phyloP scores from a whole-genome alignment of 257 asterid species.

The Penstemon newberryi region DNA sequence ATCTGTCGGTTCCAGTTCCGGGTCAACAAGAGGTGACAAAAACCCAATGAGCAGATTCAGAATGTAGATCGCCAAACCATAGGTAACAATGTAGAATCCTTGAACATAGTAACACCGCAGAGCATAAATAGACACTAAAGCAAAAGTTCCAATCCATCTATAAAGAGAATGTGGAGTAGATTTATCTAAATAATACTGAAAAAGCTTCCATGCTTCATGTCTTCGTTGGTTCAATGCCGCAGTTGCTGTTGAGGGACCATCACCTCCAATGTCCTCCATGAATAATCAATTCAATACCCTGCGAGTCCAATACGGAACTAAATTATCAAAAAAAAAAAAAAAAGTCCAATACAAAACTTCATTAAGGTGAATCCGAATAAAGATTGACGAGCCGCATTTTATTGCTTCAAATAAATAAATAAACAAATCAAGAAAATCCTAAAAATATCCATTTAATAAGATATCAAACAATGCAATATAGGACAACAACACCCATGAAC shows the following conservation, averaged over 20 bases:
- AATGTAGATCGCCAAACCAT: conserved; percentile 89
- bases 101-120: conserved; percentile 71
- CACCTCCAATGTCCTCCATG: conserved; percentile 61
- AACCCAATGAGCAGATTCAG: conserved; percentile 91
- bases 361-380: conserved; percentile 17
- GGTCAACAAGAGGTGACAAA: conserved; percentile 96
- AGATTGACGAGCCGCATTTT: not conserved
- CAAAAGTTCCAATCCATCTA: conserved; percentile 82
- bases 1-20: conserved; percentile 70
- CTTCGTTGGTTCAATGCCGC: conserved; percentile 70
- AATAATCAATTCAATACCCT: conserved; percentile 30
- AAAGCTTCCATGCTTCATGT: conserved; percentile 69
- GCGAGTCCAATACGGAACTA: conserved; percentile 17
- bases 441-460: conserved; percentile 1
- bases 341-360: conserved; percentile 21
- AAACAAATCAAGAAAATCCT: not conserved
- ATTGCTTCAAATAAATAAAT: not conserved
- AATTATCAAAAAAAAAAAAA: no score
- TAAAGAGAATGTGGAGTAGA: conserved; percentile 81
- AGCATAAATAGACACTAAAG: conserved; percentile 57
- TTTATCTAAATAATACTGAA: conserved; percentile 82
- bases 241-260: conserved; percentile 58
- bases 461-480: not conserved
- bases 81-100: conserved; percentile 85
- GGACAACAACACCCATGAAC: not conserved